Evolutionary conservation across 2,329 filamentous ascomycete species (phyloP), one percentile per base, ranked within the genome.

Genomic region (Hirsutella minnesotensis): DNA sequence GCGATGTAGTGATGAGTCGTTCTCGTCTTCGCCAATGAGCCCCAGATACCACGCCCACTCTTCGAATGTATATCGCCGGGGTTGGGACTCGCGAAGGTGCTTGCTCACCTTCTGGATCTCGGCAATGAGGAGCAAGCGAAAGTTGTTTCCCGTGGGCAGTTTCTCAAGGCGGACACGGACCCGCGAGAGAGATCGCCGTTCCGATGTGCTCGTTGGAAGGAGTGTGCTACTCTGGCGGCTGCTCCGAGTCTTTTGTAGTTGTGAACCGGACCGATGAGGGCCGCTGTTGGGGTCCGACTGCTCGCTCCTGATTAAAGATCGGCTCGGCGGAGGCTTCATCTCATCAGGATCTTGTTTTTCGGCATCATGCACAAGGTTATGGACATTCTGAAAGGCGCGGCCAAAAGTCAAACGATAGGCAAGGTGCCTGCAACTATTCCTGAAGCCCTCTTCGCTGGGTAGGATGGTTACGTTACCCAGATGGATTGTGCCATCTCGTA

Each of bases 41-140:
- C 77, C 75, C 8, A 89, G 80, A 52, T 86, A 92, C 66, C 86
- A 85, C 0, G 83, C 83, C 89, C 88, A 94, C 56, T 94, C 83
- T 50, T 88, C 79, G 49, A 88, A 95, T 0, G 68, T 70, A 57
- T 95, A 95, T 42, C 71, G 73, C 43, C 79, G 79, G 2, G 75
- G 70, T 4, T 69, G 61, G 37, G 67, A 60, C 16, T 75, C 72
- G 29, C 84, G 65, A 54, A 92, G 77, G 39, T 74, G 66, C n/a
- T 47, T 46, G 2, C 78, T 77, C 1, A 86, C 76, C 21, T 67
- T 69, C 13, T 76, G 69, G 44, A 95, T 92, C 49, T 84, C 81
- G 29, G 78, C 71, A 2, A 85, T 77, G 9, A 95, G 78, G 4
- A 88, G 66, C 30, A 81, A 69, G 38, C 75, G 73, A 29, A 81